Evolutionary conservation across 805 yeast species (phyloP).

Genomic region (Tetrapisispora nanseiensis): DNA sequence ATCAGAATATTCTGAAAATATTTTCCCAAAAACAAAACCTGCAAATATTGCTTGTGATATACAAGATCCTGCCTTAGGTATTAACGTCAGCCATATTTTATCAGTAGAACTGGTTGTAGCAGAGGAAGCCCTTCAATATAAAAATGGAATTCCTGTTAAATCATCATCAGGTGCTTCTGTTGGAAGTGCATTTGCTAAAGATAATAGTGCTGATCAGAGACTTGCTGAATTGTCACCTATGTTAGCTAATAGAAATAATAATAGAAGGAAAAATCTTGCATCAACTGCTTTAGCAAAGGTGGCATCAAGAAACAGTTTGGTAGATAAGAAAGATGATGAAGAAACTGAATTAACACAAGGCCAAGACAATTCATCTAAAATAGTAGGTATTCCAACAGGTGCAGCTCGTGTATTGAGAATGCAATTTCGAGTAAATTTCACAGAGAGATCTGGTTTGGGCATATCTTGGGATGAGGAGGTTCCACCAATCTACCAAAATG

Average conservation of each 20-base stretch:
- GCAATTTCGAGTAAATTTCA: slow-evolving; percentile 79
- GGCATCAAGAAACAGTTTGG: slow-evolving; percentile 7
- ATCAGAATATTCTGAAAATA: slow-evolving; percentile 26
- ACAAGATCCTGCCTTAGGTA: slow-evolving; percentile 70
- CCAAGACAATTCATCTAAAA: slow-evolving; percentile 3
- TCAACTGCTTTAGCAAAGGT: slow-evolving; percentile 12
- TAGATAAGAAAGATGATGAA: neutral
- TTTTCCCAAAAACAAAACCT: slow-evolving; percentile 24
- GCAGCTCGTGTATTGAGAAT: slow-evolving; percentile 89
- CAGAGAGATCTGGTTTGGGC: slow-evolving; percentile 91
- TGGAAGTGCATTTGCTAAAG: neutral
- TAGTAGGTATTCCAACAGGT: slow-evolving; percentile 79
- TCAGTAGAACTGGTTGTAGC: slow-evolving; percentile 89
- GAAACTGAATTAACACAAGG: neutral
- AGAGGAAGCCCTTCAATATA: slow-evolving; percentile 59
- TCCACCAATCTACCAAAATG: slow-evolving; percentile 90
- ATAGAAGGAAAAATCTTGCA: slow-evolving; percentile 4
- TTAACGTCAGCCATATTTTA: slow-evolving; percentile 64
- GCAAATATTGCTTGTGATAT: slow-evolving; percentile 66
- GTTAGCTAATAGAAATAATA: slow-evolving; percentile 30
- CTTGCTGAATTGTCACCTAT: slow-evolving; percentile 37
- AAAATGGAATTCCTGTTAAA: slow-evolving; percentile 25
- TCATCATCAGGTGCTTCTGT: neutral
- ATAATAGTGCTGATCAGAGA: slow-evolving; percentile 29
- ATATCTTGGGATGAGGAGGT: slow-evolving; percentile 99